A percentile compares a stretch with the other conserved stretches of the same genome.
phyloP scores from a whole-genome alignment of 2,329 filamentous ascomycete genomes.

The Cercospora beticola region DNA sequence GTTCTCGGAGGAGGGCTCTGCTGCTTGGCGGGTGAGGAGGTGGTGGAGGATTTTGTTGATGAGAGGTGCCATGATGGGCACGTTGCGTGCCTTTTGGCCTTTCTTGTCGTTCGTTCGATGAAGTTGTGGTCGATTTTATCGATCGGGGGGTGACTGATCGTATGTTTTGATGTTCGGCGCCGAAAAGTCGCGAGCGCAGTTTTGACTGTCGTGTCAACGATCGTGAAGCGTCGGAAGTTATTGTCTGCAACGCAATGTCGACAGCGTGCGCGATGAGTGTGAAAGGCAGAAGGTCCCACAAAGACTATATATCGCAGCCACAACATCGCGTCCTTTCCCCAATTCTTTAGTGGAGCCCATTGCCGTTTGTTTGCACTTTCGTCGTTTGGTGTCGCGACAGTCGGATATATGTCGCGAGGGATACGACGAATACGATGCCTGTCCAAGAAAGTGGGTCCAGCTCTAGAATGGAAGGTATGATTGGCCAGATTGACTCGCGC shows the following conservation, averaged over 20 bases:
- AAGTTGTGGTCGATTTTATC: neutral
- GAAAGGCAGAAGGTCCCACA: neutral
- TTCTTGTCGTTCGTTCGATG: neutral
- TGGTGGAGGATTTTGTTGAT: neutral
- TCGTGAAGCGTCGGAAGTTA: neutral
- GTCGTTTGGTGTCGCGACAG: neutral
- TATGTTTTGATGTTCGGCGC: neutral
- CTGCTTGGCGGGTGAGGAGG: neutral
- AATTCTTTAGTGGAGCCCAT: neutral
- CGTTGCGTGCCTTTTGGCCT: neutral
- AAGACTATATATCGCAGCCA: neutral
- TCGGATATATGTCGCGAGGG: neutral
- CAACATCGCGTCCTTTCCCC: neutral
- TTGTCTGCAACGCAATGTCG: neutral
- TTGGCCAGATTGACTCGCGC: neutral
- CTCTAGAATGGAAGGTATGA: neutral
- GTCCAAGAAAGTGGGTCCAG: neutral
- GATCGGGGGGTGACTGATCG: neutral
- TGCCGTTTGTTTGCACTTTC: neutral
- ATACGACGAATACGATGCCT: slow-evolving; percentile 1
- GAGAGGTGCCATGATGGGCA: neutral
- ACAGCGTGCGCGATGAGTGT: neutral
- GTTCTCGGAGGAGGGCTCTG: neutral
- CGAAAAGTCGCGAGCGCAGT: neutral
- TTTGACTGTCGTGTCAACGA: neutral